Percentiles rank a stretch among this genome's conserved stretches.
These are phyloP conservation scores for Lavandula angustifolia DNA, from an alignment of 257 asterid genomes.

Conservation along the genomic window DNA sequence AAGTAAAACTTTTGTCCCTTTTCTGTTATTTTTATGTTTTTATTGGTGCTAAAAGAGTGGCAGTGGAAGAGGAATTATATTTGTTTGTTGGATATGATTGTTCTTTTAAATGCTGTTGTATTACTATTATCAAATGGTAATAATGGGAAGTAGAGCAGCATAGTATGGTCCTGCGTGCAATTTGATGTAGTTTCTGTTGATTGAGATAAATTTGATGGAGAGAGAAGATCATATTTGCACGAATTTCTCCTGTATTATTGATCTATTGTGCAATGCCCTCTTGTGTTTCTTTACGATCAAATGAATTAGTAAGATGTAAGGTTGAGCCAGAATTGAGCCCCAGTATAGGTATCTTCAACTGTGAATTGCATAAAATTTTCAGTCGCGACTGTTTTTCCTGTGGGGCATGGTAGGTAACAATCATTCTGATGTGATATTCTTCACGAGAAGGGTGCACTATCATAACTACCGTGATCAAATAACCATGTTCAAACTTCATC, in stretches of 20 bases:
- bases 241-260: neutral
- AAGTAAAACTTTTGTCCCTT: constrained; percentile 40
- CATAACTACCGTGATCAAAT: too few relatives aligned
- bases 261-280: too few relatives aligned
- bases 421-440: too few relatives aligned
- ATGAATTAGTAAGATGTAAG: too few relatives aligned
- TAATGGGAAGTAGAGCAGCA: constrained; percentile 10
- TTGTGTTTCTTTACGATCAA: too few relatives aligned
- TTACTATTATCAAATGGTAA: neutral
- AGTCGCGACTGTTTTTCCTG: too few relatives aligned
- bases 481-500: too few relatives aligned
- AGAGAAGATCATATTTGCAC: neutral
- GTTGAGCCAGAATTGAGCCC: too few relatives aligned
- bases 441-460: too few relatives aligned
- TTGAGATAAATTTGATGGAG: neutral
- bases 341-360: too few relatives aligned
- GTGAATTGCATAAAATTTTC: too few relatives aligned
- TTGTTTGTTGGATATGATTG: neutral
- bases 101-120: neutral
- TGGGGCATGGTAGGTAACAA: too few relatives aligned
- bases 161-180: constrained; percentile 12
- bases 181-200: constrained; percentile 6
- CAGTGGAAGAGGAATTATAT: neutral
- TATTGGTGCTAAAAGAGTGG: constrained; percentile 2
- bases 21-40: neutral